Base-by-base conservation (phyloP, 2,329 filamentous ascomycete genomes). In the Monosporascus cannonballus region DNA sequence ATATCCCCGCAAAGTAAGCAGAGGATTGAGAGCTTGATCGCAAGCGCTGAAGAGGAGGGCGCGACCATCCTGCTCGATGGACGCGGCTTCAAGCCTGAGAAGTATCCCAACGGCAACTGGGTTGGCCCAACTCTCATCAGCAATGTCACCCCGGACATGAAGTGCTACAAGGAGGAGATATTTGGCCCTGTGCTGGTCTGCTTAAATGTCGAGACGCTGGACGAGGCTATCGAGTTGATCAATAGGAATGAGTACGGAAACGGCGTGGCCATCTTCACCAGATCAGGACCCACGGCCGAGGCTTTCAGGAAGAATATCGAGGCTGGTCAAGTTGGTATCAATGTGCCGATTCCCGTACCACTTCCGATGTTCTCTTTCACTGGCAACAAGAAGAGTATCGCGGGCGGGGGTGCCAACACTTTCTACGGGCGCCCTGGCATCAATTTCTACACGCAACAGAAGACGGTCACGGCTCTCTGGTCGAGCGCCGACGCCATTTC, bases 391-490 rank as follows among this genome's bases (percentile, higher is more conserved):
- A 92, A 88, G 80, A 90, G 85, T 65, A 79, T 97, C 53, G 94
- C 94, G 1, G 94, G 93, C 51, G 92, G 92, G 50, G 93, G 94
- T 56, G 88, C 89, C 38, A 96, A 83, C 74, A 96, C 91, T 17
- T 97, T 99, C 70, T 99, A 99, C 73, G 94, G 94, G 60, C 88
- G 89, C 72, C 90, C 91, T 1, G 94, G 93, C 24, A 73, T 99
- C 68, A 86, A 89, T 68, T 99, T 99, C 69, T 97, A 96, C 73
- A 99, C 94, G 3, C 94, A 97, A 75, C 82, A 89, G 67, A 97
- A 99, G 88, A 99, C 94, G 3, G 94, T 99, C 48, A 99, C 94
- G 50, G 87, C 90, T 60, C 74, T 95, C 69, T 99, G 94, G 94
- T 84, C 84, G 66, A 84, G 81, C 56, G 85, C 92, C 65, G 92